Conservation (phyloP, 2,329 filamentous ascomycete genomes). For the Cercospora zeina region DNA sequence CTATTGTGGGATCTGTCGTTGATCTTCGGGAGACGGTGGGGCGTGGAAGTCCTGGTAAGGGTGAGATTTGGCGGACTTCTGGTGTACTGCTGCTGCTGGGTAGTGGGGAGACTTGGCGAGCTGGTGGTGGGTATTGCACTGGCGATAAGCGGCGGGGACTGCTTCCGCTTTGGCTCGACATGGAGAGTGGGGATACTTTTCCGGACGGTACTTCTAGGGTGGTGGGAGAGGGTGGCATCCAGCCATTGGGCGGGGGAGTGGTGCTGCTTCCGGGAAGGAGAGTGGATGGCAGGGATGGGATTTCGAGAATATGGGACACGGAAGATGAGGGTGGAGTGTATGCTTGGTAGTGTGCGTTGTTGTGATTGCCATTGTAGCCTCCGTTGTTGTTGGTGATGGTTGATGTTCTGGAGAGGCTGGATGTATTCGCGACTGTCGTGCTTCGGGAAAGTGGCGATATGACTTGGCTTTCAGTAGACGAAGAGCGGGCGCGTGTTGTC, state of each 20-base stretch:
- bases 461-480: slow-evolving; percentile 7
- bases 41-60: neutral
- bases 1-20: neutral
- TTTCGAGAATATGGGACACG: neutral
- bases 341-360: slow-evolving; percentile 6
- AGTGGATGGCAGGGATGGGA: slow-evolving; percentile 9
- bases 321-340: neutral
- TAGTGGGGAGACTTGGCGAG: slow-evolving; percentile 11
- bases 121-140: slow-evolving; percentile 4
- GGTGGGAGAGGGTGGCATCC: slow-evolving; percentile 8
- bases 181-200: slow-evolving; percentile 4
- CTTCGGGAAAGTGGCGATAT: slow-evolving; percentile 8
- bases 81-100: neutral
- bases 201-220: neutral
- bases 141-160: slow-evolving; percentile 4
- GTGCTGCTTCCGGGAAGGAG: slow-evolving; percentile 8
- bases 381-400: slow-evolving; percentile 17
- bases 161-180: neutral
- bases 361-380: slow-evolving; percentile 1
- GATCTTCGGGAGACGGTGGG: neutral
- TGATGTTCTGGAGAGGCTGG: slow-evolving; percentile 15
- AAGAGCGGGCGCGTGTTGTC: slow-evolving; percentile 3
- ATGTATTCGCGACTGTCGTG: neutral
- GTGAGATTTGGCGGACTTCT: slow-evolving; percentile 2
- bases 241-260: slow-evolving; percentile 9